Base-by-base conservation (phyloP, 1,284 basidiomycete species). In the Meripilus lineatus region DNA sequence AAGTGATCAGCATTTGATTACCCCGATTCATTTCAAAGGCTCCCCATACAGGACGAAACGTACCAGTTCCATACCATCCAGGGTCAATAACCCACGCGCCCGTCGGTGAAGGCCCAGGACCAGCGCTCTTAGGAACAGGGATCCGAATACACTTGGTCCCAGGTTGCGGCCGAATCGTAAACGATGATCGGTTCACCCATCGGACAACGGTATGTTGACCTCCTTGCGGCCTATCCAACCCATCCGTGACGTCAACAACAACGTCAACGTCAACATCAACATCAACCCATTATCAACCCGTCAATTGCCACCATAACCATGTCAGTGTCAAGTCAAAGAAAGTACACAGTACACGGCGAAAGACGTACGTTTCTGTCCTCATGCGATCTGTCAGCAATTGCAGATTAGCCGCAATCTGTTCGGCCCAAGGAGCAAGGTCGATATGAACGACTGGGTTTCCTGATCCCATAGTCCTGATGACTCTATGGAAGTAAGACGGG, bases 401-500 rank as follows among this genome's bases (percentile, higher is more conserved):
- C 33, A 89, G 58, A 49, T 87, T 85, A 40, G 69, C 57, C 22
- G 79, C 80, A 50, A 89, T 78, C 63, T 90, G 82, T 34, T 77
- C 75, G 11, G 77, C 83, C 82, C 86, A 89, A 2, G 84, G 82
- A 23, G 72, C 66, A 28, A 90, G 64, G 60, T 91, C 84, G 42
- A 90, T 64, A 57, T 87, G 79, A 14, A 74, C 73, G 32, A 89
- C 70, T 0, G 88, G 88, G 56, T 89, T 89, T 4, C 76, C 77
- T 24, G 60, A 61, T 15, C 70, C 67, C 43, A 68, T 62, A 20
- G 74, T 69, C 35, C 85, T 76, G 46, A 91, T 79, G 38, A 89
- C 82, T 23, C 84, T 78, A 58, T 90, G 87, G 69, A 89, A 91
- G 61, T 89, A 89, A 18, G 86, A 88, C 1, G 87, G 87, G 15